These are phyloP conservation scores for Candolleomyces efflorescens DNA, from an alignment of 768 basidiomycete genomes.

Conservation along the genomic window DNA sequence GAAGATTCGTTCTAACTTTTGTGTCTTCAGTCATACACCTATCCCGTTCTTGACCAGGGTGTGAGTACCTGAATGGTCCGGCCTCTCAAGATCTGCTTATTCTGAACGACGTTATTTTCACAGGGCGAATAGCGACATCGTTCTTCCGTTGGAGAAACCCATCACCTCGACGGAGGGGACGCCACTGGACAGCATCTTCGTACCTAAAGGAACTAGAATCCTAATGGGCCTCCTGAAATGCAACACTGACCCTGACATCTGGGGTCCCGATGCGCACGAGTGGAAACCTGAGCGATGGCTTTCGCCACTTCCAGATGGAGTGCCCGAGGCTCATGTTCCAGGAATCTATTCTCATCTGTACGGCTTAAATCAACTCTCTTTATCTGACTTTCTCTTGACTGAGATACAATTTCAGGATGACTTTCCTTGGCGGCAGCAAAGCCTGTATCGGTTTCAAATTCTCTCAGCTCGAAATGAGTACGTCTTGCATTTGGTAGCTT, in stretches of 20 bases:
- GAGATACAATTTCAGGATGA: slow-evolving; percentile 10
- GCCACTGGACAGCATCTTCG: slow-evolving; percentile 28
- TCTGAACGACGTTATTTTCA: neutral
- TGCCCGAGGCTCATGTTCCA: slow-evolving; percentile 15
- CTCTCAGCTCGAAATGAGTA: slow-evolving; percentile 51
- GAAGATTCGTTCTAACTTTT: neutral
- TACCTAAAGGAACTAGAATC: slow-evolving; percentile 36
- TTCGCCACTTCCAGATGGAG: slow-evolving; percentile 25
- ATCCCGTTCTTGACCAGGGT: slow-evolving; percentile 4
- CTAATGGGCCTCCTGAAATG: slow-evolving; percentile 31
- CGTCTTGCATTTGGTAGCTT: slow-evolving; percentile 9
- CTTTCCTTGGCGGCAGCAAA: slow-evolving; percentile 14
- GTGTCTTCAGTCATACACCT: slow-evolving; percentile 16
- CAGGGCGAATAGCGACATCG: slow-evolving; percentile 32
- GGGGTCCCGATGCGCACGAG: slow-evolving; percentile 37
- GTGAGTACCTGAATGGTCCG: slow-evolving; percentile 1
- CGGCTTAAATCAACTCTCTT: neutral
- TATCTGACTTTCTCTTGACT: neutral
- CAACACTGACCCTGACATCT: slow-evolving; percentile 35
- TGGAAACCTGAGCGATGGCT: slow-evolving; percentile 44
- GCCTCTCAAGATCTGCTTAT: neutral
- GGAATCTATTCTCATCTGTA: slow-evolving; percentile 17
- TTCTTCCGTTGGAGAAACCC: slow-evolving; percentile 38
- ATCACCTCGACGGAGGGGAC: slow-evolving; percentile 33
- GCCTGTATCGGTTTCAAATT: slow-evolving; percentile 44